Conservation (phyloP, 257 asterid genomes). For the Rehmannia glutinosa region DNA sequence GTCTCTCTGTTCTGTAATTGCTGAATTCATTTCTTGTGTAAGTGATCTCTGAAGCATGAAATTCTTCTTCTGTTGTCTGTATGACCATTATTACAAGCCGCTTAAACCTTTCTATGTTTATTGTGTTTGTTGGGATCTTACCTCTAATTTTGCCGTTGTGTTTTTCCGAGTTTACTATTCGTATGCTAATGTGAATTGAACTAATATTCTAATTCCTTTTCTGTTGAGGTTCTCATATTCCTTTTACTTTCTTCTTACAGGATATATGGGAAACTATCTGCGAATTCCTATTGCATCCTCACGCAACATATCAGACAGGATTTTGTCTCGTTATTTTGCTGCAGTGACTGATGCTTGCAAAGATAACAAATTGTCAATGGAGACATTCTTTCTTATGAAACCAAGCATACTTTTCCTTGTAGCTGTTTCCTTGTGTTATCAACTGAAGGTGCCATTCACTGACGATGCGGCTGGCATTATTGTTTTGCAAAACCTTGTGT, state of each 20-base stretch:
- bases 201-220: not conserved
- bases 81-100: not conserved
- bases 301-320: conserved; percentile 75
- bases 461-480: conserved; percentile 45
- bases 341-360: conserved; percentile 35
- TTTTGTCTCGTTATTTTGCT: conserved; percentile 52
- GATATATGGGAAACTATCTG: conserved; percentile 74
- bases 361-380: conserved; percentile 27
- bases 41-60: not conserved
- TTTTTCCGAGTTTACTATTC: not conserved
- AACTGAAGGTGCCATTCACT: conserved; percentile 54
- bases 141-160: not conserved
- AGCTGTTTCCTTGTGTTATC: conserved; percentile 70
- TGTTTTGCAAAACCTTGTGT: conserved; percentile 56
- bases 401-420: conserved; percentile 66
- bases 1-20: not conserved
- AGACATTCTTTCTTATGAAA: conserved; percentile 47
- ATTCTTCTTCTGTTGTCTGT: not conserved
- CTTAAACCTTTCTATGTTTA: not conserved
- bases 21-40: not conserved
- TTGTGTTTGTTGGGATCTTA: not conserved
- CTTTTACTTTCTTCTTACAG: conserved; percentile 37
- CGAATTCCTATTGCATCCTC: conserved; percentile 75
- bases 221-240: not conserved
- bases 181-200: not conserved